A percentile compares a stretch with the other conserved stretches of the same genome.
phyloP scores from a whole-genome alignment of 257 asterid genomes.

The Ajuga chamaepitys region DNA sequence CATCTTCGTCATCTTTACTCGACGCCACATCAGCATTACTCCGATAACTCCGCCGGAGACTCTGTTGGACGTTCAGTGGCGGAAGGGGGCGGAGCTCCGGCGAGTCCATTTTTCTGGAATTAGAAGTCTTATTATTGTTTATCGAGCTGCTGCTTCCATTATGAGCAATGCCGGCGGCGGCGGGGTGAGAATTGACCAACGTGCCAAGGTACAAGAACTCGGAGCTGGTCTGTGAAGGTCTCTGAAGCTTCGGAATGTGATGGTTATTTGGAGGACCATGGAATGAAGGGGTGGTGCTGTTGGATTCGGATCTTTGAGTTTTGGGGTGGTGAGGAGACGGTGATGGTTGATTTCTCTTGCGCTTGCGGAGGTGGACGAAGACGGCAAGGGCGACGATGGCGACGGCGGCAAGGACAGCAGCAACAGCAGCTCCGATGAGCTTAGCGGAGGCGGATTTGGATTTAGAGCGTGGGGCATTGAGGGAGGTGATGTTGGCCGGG shows the following conservation, averaged over 20 bases:
- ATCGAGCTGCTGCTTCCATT: conserved; percentile 20
- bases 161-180: conserved; percentile 15
- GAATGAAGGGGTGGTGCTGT: conserved; percentile 16
- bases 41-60: conserved; percentile 22
- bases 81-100: conserved; percentile 95
- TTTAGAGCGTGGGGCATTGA: conserved; percentile 45
- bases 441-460: conserved; percentile 53
- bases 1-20: conserved; percentile 52
- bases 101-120: conserved; percentile 53
- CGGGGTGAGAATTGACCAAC: conserved; percentile 60
- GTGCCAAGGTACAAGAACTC: conserved; percentile 93
- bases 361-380: conserved; percentile 51
- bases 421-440: conserved; percentile 58
- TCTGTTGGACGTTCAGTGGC: conserved; percentile 41
- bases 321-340: conserved; percentile 26
- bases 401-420: conserved; percentile 54
- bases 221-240: conserved; percentile 83
- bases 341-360: conserved; percentile 14
- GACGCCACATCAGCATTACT: conserved; percentile 34
- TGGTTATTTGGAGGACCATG: conserved; percentile 19
- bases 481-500: conserved; percentile 63
- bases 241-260: conserved; percentile 59
- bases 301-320: conserved; percentile 59
- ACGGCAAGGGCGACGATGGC: conserved; percentile 46
- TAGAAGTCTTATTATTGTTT: conserved; percentile 10